These are phyloP conservation scores for Agaricus blazei DNA, from an alignment of 768 basidiomycete species.

Conservation along the genomic window DNA sequence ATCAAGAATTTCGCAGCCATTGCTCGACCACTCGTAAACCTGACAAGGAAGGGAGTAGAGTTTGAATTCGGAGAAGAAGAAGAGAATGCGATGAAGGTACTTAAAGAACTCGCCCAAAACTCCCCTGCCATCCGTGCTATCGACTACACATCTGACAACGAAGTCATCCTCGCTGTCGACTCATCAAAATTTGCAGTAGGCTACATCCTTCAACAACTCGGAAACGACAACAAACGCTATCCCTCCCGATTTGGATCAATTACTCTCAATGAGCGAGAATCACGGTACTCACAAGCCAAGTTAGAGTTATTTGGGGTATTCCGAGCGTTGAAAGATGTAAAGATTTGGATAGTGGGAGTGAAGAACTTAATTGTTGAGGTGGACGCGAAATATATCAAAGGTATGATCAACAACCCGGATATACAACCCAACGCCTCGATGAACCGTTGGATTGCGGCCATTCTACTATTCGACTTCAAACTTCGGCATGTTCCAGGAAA, in stretches of 20 bases:
- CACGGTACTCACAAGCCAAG: constrained; percentile 26
- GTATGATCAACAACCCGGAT: constrained; percentile 29
- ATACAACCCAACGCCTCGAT: too few relatives aligned
- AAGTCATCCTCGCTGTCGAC: constrained; percentile 18
- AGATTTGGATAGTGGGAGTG: constrained; percentile 21
- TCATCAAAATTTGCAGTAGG: constrained; percentile 16
- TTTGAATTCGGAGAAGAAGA: constrained; percentile 22
- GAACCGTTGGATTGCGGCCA: too few relatives aligned
- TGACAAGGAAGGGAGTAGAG: constrained; percentile 17
- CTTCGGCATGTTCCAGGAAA: too few relatives aligned
- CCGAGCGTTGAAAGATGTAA: constrained; percentile 14
- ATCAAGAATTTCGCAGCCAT: constrained; percentile 21
- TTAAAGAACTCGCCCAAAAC: background rate
- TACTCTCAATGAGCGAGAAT: constrained; percentile 17
- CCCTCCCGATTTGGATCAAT: constrained; percentile 9
- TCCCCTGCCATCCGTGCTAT: constrained; percentile 13
- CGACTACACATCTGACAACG: constrained; percentile 11
- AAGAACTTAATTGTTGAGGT: constrained; percentile 21
- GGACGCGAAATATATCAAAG: constrained; percentile 27
- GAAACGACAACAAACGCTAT: constrained; percentile 8
- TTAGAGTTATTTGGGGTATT: constrained; percentile 29
- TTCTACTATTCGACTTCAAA: too few relatives aligned
- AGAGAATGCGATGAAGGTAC: constrained; percentile 1
- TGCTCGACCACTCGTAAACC: constrained; percentile 15
- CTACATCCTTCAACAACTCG: constrained; percentile 14